Evolutionary conservation across 2,329 filamentous ascomycete species (phyloP).

Genomic region (Torrubiella hemipterigena): DNA sequence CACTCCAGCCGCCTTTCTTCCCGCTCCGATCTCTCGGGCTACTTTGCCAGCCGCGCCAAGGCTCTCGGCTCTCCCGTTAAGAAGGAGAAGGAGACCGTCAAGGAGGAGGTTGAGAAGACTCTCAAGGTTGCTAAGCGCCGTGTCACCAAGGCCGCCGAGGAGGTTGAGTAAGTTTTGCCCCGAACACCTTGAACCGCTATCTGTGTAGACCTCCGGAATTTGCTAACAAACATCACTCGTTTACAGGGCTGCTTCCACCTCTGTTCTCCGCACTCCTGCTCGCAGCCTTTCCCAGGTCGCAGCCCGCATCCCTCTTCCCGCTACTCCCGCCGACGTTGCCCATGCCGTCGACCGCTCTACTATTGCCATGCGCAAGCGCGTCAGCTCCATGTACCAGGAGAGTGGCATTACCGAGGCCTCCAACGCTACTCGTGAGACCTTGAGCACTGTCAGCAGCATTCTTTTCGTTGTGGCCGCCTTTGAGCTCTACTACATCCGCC

Average conservation of each 20-base stretch:
- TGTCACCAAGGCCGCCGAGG: constrained; percentile 30
- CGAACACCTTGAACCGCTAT: not conserved
- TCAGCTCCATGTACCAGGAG: constrained; percentile 49
- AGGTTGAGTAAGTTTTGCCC: constrained; percentile 30
- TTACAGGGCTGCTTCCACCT: constrained; percentile 22
- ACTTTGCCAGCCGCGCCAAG: constrained; percentile 59
- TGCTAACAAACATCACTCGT: not conserved
- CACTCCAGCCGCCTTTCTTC: constrained; percentile 54
- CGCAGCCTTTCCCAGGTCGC: constrained; percentile 41
- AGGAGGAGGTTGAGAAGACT: constrained; percentile 22
- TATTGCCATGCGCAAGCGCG: constrained; percentile 52
- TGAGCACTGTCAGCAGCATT: constrained; percentile 63
- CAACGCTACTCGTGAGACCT: constrained; percentile 52
- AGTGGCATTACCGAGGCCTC: constrained; percentile 56
- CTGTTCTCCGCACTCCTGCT: constrained; percentile 35
- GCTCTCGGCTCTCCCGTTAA: constrained; percentile 50
- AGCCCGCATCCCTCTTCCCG: constrained; percentile 58
- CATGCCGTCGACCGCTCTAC: constrained; percentile 63
- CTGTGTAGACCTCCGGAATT: not conserved
- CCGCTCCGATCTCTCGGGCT: constrained; percentile 56
- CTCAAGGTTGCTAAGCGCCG: constrained; percentile 35
- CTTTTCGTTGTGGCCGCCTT: constrained; percentile 55
- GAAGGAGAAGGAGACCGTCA: constrained; percentile 31
- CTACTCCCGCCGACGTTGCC: constrained; percentile 68
- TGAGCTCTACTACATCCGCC: constrained; percentile 59